Evolutionary conservation across 179 eudicot genomes (phyloP), one percentile per base, ranked within the genome.

Genomic region (Beta lomatogona): DNA sequence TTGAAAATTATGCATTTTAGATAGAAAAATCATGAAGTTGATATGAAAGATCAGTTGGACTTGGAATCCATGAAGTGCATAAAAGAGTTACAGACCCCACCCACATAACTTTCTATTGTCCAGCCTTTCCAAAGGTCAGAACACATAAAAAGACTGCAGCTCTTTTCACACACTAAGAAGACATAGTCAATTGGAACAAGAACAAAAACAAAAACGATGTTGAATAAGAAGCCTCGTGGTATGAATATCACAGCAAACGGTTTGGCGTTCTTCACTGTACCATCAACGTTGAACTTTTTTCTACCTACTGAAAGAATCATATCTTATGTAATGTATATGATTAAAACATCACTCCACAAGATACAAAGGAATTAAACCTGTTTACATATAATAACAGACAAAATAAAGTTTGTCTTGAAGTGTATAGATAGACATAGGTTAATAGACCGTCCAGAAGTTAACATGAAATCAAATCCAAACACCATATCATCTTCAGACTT

Each of bases 31-130:
- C 6, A 25, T 13, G 60, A 73, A 73, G 21, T 73, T 53, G 76
- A 73, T 52, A 53, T 52, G 76, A 73, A 73, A 73, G 45, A 53
- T 53, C 44, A 73, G 63, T 73, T 28, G 63, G 64, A 31, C 25
- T 73, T 25, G 44, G 55, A 31, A 73, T 22, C 21, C 76, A 73
- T 73, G 44, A 22, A 52, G 12, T 54, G 55, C 64, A 54, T 25
- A 54, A 28, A 14, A 25, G 28, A 25, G 25, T 22, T 54, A 50
- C 21, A 28, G 64, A 73, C 77, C 64, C 64, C 48, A 73, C 77
- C 48, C 77, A 73, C 48, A 73, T 54, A 63, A 73, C 46, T 15
- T 53, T 73, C 21, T 73, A 1, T 55, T 73, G 48, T 73, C 64
- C 48, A 55, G 18, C 2, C 3, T 12, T 13, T 6, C 55, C 13